phyloP scores from a whole-genome alignment of 2,329 filamentous ascomycete species.

The Aschersonia sp. region DNA sequence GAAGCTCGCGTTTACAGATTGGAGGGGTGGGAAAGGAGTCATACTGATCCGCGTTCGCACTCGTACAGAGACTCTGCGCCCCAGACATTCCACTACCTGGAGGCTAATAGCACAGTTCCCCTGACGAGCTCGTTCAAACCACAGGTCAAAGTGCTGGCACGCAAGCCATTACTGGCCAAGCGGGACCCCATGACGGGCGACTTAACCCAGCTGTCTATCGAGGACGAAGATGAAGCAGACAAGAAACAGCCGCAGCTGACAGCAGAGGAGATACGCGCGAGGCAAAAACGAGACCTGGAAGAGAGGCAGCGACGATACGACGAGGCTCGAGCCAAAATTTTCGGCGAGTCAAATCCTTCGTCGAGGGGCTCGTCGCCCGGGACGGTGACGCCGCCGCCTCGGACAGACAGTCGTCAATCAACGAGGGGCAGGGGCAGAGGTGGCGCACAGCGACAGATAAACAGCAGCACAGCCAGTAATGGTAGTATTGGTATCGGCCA shows the following conservation, averaged over 20 bases:
- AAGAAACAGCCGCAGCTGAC: slow-evolving; percentile 48
- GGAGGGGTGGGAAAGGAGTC: background rate
- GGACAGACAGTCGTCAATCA: slow-evolving; percentile 15
- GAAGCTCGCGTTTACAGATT: background rate
- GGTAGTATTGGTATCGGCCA: slow-evolving; percentile 7
- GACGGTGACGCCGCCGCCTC: slow-evolving; percentile 45
- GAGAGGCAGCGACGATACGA: slow-evolving; percentile 87
- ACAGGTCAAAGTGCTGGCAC: slow-evolving; percentile 69
- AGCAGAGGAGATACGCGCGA: slow-evolving; percentile 63
- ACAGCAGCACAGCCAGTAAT: slow-evolving; percentile 3
- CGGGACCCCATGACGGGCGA: slow-evolving; percentile 35
- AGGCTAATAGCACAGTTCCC: slow-evolving; percentile 48
- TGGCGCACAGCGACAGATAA: slow-evolving; percentile 10
- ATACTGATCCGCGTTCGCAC: background rate
- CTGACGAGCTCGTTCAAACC: slow-evolving; percentile 59
- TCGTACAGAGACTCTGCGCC: slow-evolving; percentile 47
- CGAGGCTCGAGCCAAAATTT: slow-evolving; percentile 75
- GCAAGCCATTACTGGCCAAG: slow-evolving; percentile 56
- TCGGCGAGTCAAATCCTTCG: slow-evolving; percentile 46
- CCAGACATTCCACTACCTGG: slow-evolving; percentile 61
- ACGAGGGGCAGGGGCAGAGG: slow-evolving; percentile 33
- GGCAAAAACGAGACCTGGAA: slow-evolving; percentile 66
- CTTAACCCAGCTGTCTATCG: slow-evolving; percentile 27
- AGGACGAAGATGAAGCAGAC: slow-evolving; percentile 49
- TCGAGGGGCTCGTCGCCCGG: slow-evolving; percentile 50